These are phyloP conservation scores for Salix viminalis DNA, from an alignment of 345 rosid genomes.

Conservation along the genomic window DNA sequence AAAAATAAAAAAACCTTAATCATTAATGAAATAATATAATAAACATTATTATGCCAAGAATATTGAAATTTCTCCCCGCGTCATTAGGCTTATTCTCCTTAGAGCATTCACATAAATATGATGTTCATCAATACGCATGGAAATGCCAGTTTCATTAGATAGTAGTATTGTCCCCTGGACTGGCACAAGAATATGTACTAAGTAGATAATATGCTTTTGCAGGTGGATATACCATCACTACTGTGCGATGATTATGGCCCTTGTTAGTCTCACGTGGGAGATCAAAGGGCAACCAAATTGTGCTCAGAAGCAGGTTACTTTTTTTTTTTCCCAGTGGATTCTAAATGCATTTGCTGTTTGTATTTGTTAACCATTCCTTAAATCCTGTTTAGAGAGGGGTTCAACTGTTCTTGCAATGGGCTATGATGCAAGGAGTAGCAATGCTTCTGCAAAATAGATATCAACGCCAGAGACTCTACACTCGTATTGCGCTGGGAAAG, in stretches of 20 bases:
- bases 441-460: conserved; percentile 98
- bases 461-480: conserved; percentile 97
- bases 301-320: conserved; percentile 78
- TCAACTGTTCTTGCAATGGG: conserved; percentile 98
- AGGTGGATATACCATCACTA: conserved; percentile 99
- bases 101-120: background rate
- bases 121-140: background rate
- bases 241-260: conserved; percentile 91
- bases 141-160: conserved; percentile 1
- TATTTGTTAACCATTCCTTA: conserved; percentile 9
- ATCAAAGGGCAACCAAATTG: conserved; percentile 97
- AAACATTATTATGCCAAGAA: background rate
- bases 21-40: no score
- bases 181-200: conserved; percentile 3
- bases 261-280: conserved; percentile 99
- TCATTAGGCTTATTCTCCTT: background rate
- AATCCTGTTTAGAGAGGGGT: conserved; percentile 76
- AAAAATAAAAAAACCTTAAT: no score
- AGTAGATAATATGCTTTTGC: conserved; percentile 26
- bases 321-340: conserved; percentile 1
- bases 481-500: conserved; percentile 98
- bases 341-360: conserved; percentile 9
- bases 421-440: conserved; percentile 99
- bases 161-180: background rate
- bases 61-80: no score